Base-by-base conservation (phyloP, 176 grass and related monocot genomes). In the Cenchrus fungigraminus region DNA sequence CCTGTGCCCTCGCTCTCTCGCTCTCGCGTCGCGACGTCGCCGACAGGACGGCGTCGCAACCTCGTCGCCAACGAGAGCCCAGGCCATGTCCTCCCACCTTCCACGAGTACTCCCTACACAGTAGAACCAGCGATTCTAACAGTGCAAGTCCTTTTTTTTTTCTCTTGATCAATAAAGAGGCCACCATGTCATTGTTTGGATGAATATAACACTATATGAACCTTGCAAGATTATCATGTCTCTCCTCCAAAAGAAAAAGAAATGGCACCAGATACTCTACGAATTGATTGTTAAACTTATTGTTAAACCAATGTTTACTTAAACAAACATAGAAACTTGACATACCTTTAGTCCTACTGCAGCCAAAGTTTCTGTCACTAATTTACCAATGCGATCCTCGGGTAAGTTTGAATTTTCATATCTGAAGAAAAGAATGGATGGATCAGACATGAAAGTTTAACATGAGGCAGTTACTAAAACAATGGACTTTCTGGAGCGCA, bases 331-430 rank as follows among this genome's bases (percentile, higher is more conserved):
- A 58, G 40, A 60, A 75, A 29, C 65, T 86, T 63, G n/a, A 93
- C 74, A 84, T 88, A 98, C 96, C 86, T 92, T 98, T 84, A 98
- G 83, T 63, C 96, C 96, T 80, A 98, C 96, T 5, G 96, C 91
- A 47, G 73, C 91, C 81, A 98, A 88, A 71, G 90, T 98, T 86
- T 94, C 93, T 79, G 87, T 91, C 22, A 98, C 96, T 62, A 94
- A 89, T 87, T 90, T 56, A 83, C 78, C 76, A 86, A 98, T 98
- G 73, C 54, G 84, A 37, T 92, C 85, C 75, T 78, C 88, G 5
- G 89, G 78, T 88, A 98, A 87, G 28, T 69, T 92, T 59, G 96
- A 98, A 43, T 95, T 94, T 87, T 98, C 93, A 90, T 98, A 98
- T 83, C 96, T 98, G 89, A 85, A 65, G 6, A 32, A 79, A 82